Percentiles rank a stretch among this genome's conserved stretches.
These are phyloP conservation scores for Styphnolobium japonicum DNA, from an alignment of 306 rosid species.

Conservation along the genomic window DNA sequence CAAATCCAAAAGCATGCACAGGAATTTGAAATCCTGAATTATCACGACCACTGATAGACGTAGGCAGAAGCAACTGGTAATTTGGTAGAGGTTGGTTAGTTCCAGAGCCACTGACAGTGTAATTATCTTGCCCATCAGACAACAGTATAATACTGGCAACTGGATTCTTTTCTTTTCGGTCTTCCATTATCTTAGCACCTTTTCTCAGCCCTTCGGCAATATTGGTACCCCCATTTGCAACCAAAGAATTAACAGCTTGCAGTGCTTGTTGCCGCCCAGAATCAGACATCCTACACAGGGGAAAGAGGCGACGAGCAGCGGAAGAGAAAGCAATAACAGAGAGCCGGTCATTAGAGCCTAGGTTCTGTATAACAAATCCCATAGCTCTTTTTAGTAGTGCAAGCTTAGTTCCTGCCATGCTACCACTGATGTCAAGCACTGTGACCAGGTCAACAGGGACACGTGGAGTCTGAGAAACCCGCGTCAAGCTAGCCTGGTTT, in stretches of 20 bases:
- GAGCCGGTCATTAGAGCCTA: slow-evolving; percentile 86
- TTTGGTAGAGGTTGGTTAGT: slow-evolving; percentile 63
- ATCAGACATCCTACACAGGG: slow-evolving; percentile 76
- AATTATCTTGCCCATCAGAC: slow-evolving; percentile 97
- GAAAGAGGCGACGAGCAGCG: slow-evolving; percentile 94
- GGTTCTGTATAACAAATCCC: slow-evolving; percentile 97
- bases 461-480: slow-evolving; percentile 61
- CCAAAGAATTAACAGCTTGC: slow-evolving; percentile 94
- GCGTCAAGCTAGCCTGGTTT: slow-evolving; percentile 49
- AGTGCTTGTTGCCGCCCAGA: slow-evolving; percentile 84
- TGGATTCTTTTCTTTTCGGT: slow-evolving; percentile 80
- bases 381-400: slow-evolving; percentile 94
- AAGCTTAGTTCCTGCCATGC: slow-evolving; percentile 99
- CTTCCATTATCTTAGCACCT: slow-evolving; percentile 93
- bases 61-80: slow-evolving; percentile 80
- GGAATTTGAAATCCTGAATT: slow-evolving; percentile 85
- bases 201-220: slow-evolving; percentile 94
- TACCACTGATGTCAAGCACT: slow-evolving; percentile 91
- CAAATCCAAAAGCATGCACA: slow-evolving; percentile 93
- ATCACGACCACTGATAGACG: slow-evolving; percentile 56
- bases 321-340: slow-evolving; percentile 97
- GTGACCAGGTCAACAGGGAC: slow-evolving; percentile 97
- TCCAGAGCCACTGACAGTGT: slow-evolving; percentile 67
- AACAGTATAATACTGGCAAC: slow-evolving; percentile 83
- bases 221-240: slow-evolving; percentile 98